Conservation (phyloP, 1,284 basidiomycete species). For the Cystobasidium pallidum region DNA sequence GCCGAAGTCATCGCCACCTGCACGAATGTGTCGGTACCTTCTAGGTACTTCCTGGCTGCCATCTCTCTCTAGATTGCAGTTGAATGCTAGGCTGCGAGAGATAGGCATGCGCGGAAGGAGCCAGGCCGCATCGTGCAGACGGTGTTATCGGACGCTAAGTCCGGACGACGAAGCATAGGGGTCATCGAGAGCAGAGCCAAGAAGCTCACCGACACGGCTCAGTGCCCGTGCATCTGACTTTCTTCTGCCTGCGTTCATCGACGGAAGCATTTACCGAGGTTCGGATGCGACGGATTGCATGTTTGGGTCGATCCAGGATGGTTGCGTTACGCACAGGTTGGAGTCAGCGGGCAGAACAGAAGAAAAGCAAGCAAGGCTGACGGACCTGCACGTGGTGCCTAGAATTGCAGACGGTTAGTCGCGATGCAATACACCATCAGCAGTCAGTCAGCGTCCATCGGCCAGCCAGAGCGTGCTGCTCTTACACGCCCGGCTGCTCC, state of each 20-base stretch:
- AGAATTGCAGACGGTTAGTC: neutral
- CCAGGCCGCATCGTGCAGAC: constrained; percentile 1
- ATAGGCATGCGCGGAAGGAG: no score
- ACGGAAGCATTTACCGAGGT: no score
- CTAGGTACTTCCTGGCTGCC: no score
- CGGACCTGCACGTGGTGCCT: constrained; percentile 29
- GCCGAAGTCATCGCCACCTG: no score
- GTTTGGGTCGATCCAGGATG: constrained; percentile 1
- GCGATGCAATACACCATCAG: neutral
- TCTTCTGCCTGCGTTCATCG: constrained; percentile 20
- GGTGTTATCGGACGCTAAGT: constrained; percentile 12
- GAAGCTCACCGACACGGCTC: constrained; percentile 22
- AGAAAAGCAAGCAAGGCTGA: neutral
- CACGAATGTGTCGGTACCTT: no score
- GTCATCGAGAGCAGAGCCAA: neutral
- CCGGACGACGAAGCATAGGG: constrained; percentile 2
- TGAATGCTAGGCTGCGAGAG: no score
- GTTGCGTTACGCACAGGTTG: constrained; percentile 1
- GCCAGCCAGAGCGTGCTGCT: neutral
- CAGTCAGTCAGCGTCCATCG: neutral
- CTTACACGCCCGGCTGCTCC: constrained; percentile 35
- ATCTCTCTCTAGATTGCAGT: no score
- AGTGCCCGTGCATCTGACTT: constrained; percentile 33
- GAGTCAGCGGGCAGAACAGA: neutral
- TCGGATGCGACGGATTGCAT: no score